Evolutionary conservation across 129 eudicot genomes (phyloP), one percentile per base, ranked within the genome.

Genomic region (Chrysanthemum makinoi): DNA sequence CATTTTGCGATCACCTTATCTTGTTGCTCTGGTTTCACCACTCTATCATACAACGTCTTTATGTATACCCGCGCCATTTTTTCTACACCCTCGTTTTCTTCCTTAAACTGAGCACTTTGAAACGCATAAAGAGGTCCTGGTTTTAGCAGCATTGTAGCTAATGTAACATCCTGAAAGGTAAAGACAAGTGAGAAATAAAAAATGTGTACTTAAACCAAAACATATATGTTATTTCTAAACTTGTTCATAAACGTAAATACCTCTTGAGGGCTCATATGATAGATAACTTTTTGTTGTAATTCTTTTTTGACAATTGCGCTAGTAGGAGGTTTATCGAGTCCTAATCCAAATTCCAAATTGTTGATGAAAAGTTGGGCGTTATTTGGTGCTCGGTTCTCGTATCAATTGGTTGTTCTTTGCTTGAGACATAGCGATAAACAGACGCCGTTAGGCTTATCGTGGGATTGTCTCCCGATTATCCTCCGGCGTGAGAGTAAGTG

Each of bases 191-290:
- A n/a, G n/a, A n/a, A n/a, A n/a, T n/a, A n/a, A n/a, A n/a, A n/a
- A n/a, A n/a, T n/a, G 15, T 59, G 26, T 59, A 3, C 1, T 59
- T 16, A 11, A 30, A 59, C 24, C 43, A 20, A 18, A 20, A 22
- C 5, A 4, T 52, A 52, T n/a, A 13, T 50, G n/a, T 50, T 50
- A 6, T 50, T 12, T 50, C n/a, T 11, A 11, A 50, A 13, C 2
- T 50, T 3, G 0, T 50, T 11, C 12, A 2, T 2, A 50, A 10
- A 12, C 1, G 4, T 50, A 11, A 18, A n/a, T 91, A 82, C 97
- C 90, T 91, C 97, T 47, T 2, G 86, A 44, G 97, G 89, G 71
- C 89, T 74, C 83, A 81, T 75, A 10, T 83, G 86, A 69, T 86
- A 91, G 18, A 81, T 70, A 69, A 91, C 71, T 73, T 87, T 82